Conservation (phyloP, 441 rosid genomes). For the Erysimum cheiri region DNA sequence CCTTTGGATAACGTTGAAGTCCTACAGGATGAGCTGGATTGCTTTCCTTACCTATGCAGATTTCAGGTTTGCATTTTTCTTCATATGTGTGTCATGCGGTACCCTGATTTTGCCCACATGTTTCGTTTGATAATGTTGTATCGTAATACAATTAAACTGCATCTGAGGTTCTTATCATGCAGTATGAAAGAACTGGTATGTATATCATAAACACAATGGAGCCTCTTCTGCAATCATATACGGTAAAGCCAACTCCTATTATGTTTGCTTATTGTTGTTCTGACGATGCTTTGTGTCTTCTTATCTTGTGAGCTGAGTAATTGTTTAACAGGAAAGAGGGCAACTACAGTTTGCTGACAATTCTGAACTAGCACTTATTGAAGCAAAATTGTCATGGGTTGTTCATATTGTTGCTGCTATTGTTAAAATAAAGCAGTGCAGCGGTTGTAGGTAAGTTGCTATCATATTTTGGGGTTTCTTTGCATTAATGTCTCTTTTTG, state of each 20-base stretch:
- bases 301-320: conserved; percentile 30
- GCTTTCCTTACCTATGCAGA: conserved; percentile 97
- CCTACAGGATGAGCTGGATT: conserved; percentile 98
- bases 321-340: conserved; percentile 77
- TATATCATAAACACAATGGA: conserved; percentile 88
- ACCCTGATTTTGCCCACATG: conserved; percentile 20
- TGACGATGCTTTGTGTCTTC: conserved; percentile 20
- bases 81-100: conserved; percentile 16
- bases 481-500: conserved; percentile 33
- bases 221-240: conserved; percentile 93
- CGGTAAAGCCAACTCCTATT: conserved; percentile 55
- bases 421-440: conserved; percentile 84
- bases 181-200: conserved; percentile 90
- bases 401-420: conserved; percentile 97
- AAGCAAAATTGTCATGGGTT: conserved; percentile 97
- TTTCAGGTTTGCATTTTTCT: conserved; percentile 76
- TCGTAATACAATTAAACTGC: conserved; percentile 35
- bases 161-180: conserved; percentile 46
- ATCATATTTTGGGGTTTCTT: conserved; percentile 32
- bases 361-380: conserved; percentile 77
- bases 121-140: neutral
- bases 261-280: conserved; percentile 23
- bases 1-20: conserved; percentile 97
- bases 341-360: conserved; percentile 62
- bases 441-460: conserved; percentile 81